Conservation (phyloP, 805 yeast species). For the Yarrowia sp. region DNA sequence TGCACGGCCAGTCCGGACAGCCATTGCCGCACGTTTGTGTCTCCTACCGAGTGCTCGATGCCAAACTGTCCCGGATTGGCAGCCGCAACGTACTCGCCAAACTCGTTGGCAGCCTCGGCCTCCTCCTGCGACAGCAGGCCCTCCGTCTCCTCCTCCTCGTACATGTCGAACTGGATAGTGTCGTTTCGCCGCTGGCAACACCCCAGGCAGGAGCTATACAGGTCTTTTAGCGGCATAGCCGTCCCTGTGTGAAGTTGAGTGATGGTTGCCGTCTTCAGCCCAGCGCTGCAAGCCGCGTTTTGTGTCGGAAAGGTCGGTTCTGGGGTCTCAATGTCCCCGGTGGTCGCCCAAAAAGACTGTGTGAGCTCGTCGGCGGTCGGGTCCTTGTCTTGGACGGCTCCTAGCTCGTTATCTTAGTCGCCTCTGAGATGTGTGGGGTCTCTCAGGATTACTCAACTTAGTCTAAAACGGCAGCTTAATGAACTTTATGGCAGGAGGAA, state of each 20-base stretch:
- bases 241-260: not conserved
- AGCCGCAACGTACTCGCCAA: slow-evolving; percentile 16
- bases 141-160: slow-evolving; percentile 19
- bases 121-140: slow-evolving; percentile 5
- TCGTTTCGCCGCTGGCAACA: not conserved
- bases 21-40: slow-evolving; percentile 15
- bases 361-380: slow-evolving; percentile 5
- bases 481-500: not conserved
- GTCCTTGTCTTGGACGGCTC: not conserved
- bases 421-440: slow-evolving; percentile 15
- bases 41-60: slow-evolving; percentile 16
- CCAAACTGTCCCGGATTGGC: not conserved
- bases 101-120: slow-evolving; percentile 18
- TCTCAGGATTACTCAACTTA: not conserved
- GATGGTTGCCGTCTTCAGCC: not conserved
- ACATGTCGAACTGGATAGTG: slow-evolving; percentile 18
- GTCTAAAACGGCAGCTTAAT: not conserved
- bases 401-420: not conserved
- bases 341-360: not conserved
- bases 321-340: not conserved
- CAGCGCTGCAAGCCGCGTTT: not conserved
- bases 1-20: not conserved
- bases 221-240: not conserved
- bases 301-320: not conserved
- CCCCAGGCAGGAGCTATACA: slow-evolving; percentile 1